These are phyloP conservation scores for Termitomyces sp. DNA, from an alignment of 768 basidiomycete genomes.

Conservation along the genomic window DNA sequence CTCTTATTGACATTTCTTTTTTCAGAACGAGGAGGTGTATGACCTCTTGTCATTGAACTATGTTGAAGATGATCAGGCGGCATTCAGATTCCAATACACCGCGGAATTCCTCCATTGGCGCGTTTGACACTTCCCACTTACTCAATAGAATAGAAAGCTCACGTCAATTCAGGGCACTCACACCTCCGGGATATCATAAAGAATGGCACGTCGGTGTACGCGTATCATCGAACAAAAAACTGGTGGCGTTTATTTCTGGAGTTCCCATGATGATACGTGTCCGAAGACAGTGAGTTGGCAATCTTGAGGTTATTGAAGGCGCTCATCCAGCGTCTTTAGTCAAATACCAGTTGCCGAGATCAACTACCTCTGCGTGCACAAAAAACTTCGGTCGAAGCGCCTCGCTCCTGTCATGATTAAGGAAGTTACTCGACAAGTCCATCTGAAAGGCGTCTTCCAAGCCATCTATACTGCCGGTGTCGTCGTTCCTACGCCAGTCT, in stretches of 20 bases:
- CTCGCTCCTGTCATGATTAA: constrained; percentile 95
- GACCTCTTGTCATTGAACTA: constrained; percentile 90
- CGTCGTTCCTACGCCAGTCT: constrained; percentile 89
- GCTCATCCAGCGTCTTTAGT: constrained; percentile 3
- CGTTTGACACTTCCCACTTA: constrained; percentile 9
- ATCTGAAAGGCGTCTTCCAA: constrained; percentile 89
- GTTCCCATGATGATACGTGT: constrained; percentile 86
- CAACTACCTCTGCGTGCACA: constrained; percentile 97
- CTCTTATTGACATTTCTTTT: constrained; percentile 1
- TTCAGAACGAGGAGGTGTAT: constrained; percentile 88
- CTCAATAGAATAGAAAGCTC: background rate
- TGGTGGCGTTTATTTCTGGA: constrained; percentile 96
- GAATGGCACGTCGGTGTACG: constrained; percentile 98
- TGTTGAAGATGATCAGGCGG: constrained; percentile 92
- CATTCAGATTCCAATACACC: constrained; percentile 96
- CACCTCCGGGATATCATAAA: constrained; percentile 86
- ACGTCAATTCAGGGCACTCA: constrained; percentile 67
- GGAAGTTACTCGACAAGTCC: constrained; percentile 90
- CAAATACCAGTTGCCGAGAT: constrained; percentile 78
- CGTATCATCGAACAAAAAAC: constrained; percentile 83
- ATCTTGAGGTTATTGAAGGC: background rate
- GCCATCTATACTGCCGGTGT: constrained; percentile 96
- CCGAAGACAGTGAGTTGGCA: constrained; percentile 62
- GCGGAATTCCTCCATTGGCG: constrained; percentile 93
- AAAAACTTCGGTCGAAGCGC: constrained; percentile 93